These are phyloP conservation scores for Clavaria fumosa DNA, from an alignment of 768 basidiomycete species.

Conservation along the genomic window DNA sequence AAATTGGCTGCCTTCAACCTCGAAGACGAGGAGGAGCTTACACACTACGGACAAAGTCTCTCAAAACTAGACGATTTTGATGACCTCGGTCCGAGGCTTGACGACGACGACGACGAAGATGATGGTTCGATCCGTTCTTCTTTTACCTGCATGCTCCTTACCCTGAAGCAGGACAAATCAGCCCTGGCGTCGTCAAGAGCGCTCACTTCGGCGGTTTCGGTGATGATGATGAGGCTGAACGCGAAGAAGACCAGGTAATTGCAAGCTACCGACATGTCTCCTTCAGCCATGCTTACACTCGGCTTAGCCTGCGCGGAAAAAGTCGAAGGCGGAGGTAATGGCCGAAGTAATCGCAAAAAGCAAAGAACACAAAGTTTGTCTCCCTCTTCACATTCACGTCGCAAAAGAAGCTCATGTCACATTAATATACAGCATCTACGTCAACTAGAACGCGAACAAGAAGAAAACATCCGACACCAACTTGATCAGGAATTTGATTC, in stretches of 20 bases:
- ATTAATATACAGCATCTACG: constrained; percentile 43
- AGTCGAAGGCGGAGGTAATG: constrained; percentile 94
- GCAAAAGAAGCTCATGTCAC: constrained; percentile 2
- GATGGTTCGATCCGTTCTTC: not conserved
- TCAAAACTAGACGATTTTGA: constrained; percentile 80
- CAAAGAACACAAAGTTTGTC: constrained; percentile 78
- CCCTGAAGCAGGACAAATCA: constrained; percentile 56
- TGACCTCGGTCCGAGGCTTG: constrained; percentile 42
- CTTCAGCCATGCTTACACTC: constrained; percentile 4
- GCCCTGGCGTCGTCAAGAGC: constrained; percentile 44
- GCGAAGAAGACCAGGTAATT: constrained; percentile 24
- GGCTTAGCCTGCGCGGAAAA: constrained; percentile 63
- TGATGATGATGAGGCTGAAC: constrained; percentile 45
- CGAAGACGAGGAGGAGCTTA: constrained; percentile 82
- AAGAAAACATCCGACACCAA: constrained; percentile 71
- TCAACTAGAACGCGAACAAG: constrained; percentile 79
- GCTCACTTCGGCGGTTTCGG: constrained; percentile 82
- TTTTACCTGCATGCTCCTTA: no score
- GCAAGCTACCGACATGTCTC: not conserved
- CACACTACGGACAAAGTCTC: constrained; percentile 81
- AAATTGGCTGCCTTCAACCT: constrained; percentile 75
- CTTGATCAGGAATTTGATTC: constrained; percentile 81
- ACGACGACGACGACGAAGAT: constrained; percentile 42
- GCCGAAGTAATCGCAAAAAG: constrained; percentile 94
- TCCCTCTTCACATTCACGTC: not conserved